Percentiles rank a stretch among this genome's conserved stretches.
phyloP scores from a whole-genome alignment of 139 green algal genomes.

The Gonium pectorale region DNA sequence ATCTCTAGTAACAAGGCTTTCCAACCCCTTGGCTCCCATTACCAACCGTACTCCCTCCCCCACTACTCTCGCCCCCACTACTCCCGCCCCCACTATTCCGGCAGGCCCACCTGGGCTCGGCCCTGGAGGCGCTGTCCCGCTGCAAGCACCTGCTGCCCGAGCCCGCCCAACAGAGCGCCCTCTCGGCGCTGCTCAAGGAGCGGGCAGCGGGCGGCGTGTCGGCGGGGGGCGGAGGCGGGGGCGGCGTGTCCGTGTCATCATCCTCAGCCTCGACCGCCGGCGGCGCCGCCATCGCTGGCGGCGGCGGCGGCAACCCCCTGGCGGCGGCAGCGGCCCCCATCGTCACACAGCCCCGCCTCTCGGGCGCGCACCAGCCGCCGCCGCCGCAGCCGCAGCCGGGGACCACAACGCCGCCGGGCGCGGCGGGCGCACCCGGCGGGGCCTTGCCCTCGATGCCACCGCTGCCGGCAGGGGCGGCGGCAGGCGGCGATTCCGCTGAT shows the following conservation, averaged over 20 bases:
- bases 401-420: background rate
- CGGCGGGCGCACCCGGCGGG: background rate
- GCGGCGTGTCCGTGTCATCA: constrained; percentile 9
- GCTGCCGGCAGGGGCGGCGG: background rate
- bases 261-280: background rate
- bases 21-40: background rate
- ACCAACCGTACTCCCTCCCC: too few relatives aligned
- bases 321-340: too few relatives aligned
- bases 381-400: background rate
- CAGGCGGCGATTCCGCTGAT: background rate
- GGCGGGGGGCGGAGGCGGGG: too few relatives aligned
- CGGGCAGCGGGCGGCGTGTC: constrained; percentile 18
- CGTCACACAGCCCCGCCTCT: background rate
- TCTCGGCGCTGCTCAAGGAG: constrained; percentile 24
- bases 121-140: constrained; percentile 10
- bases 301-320: too few relatives aligned
- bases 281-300: background rate
- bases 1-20: too few relatives aligned
- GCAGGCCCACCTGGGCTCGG: constrained; percentile 14
- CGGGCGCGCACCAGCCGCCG: background rate
- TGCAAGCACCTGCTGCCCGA: constrained; percentile 36
- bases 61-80: background rate
- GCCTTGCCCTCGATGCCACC: too few relatives aligned
- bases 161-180: constrained; percentile 1
- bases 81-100: too few relatives aligned